Conservation (phyloP, 306 rosid species). For the Echinosophora koreensis region DNA sequence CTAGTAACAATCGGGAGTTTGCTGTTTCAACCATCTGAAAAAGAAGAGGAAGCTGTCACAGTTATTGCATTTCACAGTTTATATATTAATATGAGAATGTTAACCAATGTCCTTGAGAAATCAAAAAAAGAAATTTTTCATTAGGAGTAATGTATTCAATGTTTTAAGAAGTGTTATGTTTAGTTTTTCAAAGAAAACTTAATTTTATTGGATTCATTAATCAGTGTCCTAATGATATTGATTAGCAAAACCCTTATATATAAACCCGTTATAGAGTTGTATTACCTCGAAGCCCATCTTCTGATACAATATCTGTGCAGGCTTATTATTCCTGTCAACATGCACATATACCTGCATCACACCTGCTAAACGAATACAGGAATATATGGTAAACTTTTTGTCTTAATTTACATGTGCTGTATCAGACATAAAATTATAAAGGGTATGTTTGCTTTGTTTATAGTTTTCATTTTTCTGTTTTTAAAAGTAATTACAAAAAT, state of each 20-base stretch:
- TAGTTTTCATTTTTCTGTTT: no score
- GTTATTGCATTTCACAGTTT: constrained; percentile 39
- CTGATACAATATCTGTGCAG: constrained; percentile 69
- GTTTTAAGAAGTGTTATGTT: no score
- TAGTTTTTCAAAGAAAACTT: no score
- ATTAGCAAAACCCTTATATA: no score
- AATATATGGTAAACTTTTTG: constrained; percentile 23
- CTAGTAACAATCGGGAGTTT: constrained; percentile 59
- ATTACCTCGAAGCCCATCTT: constrained; percentile 90
- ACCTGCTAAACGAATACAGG: constrained; percentile 55
- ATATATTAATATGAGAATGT: background rate
- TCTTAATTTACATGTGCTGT: background rate
- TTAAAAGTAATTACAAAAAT: no score
- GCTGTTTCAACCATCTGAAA: constrained; percentile 73
- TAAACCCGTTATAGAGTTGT: background rate
- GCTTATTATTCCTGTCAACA: constrained; percentile 67
- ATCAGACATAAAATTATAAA: constrained; percentile 17
- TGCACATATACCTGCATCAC: constrained; percentile 78
- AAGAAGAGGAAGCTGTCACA: constrained; percentile 35
- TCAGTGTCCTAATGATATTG: no score
- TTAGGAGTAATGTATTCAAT: no score
- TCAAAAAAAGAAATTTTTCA: no score
- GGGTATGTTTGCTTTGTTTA: no score
- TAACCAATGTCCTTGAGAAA: no score
- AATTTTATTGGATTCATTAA: no score